Percentiles rank a stretch among this genome's conserved stretches.
Conservation (phyloP, 495 filamentous ascomycete genomes). For the Pyrenula massariospora region DNA sequence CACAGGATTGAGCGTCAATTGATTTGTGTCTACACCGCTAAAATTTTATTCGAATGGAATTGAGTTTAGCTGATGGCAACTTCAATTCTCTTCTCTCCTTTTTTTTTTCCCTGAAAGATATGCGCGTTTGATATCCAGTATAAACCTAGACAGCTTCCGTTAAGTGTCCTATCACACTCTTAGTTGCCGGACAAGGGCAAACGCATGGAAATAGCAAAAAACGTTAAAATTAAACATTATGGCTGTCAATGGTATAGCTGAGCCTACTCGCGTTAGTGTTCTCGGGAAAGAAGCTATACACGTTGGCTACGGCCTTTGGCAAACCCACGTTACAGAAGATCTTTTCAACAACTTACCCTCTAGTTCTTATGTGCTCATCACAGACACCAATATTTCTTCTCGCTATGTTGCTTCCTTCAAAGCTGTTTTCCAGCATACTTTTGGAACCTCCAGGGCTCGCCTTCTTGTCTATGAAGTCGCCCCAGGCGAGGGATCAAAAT, state of each 20-base stretch:
- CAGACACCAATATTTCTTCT: constrained; percentile 80
- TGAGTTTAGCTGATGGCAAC: too few species aligned
- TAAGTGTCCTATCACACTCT: too few species aligned
- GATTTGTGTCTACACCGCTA: too few species aligned
- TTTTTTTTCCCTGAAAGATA: too few species aligned
- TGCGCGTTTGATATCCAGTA: too few species aligned
- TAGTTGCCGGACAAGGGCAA: too few species aligned
- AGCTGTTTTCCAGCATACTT: constrained; percentile 47
- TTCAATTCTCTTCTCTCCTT: too few species aligned
- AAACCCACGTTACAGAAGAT: constrained; percentile 68
- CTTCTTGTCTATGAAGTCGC: constrained; percentile 79
- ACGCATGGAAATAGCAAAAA: too few species aligned
- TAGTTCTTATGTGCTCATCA: constrained; percentile 90
- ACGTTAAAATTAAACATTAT: too few species aligned
- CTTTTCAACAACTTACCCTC: constrained; percentile 65
- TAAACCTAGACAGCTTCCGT: too few species aligned
- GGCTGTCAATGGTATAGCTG: constrained; percentile 1
- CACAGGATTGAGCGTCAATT: too few species aligned
- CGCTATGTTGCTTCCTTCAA: constrained; percentile 72
- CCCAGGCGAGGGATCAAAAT: constrained; percentile 89
- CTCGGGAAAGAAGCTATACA: constrained; percentile 69
- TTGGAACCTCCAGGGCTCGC: constrained; percentile 37
- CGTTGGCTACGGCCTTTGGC: constrained; percentile 87
- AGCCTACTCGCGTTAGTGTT: constrained; percentile 40
- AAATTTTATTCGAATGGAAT: too few species aligned